A percentile compares a stretch with the other conserved stretches of the same genome.
Evolutionary conservation across 2,329 filamentous ascomycete species (phyloP).

Genomic region (Myriosclerotinia duriaeana): DNA sequence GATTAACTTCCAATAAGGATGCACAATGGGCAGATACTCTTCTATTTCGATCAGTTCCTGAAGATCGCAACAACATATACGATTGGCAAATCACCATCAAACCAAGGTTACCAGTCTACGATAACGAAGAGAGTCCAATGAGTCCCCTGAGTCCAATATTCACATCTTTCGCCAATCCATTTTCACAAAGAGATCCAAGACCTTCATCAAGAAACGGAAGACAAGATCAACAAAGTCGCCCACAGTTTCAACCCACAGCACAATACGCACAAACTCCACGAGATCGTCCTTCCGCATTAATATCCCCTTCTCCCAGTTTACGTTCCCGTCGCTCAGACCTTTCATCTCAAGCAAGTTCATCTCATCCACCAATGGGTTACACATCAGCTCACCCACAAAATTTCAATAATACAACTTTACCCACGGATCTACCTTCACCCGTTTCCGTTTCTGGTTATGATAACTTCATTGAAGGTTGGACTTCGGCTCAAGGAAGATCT

Average conservation of each 20-base stretch:
- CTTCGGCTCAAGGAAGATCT: slow-evolving; percentile 57
- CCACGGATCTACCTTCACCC: slow-evolving; percentile 58
- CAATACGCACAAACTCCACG: slow-evolving; percentile 43
- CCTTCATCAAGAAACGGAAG: slow-evolving; percentile 27
- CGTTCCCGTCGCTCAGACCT: slow-evolving; percentile 63
- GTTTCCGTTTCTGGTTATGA: slow-evolving; percentile 52
- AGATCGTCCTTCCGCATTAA: slow-evolving; percentile 50
- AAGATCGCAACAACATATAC: slow-evolving; percentile 54
- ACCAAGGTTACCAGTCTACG: slow-evolving; percentile 37
- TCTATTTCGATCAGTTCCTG: slow-evolving; percentile 55
- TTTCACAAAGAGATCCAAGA: slow-evolving; percentile 31
- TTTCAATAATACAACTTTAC: slow-evolving; percentile 51
- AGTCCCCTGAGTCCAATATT: slow-evolving; percentile 32
- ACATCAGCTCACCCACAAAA: slow-evolving; percentile 47
- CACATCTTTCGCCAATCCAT: slow-evolving; percentile 39
- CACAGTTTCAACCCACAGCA: slow-evolving; percentile 50
- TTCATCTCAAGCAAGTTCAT: slow-evolving; percentile 46
- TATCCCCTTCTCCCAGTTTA: slow-evolving; percentile 59
- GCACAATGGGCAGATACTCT: slow-evolving; percentile 44
- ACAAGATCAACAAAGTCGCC: slow-evolving; percentile 48
- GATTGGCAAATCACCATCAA: slow-evolving; percentile 56
- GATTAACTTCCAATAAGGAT: slow-evolving; percentile 44
- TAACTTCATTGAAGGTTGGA: slow-evolving; percentile 62
- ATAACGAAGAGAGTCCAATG: slow-evolving; percentile 29
- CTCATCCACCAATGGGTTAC: slow-evolving; percentile 49